Conservation (phyloP, 2,329 filamentous ascomycete genomes). For the Penicillium sp. region DNA sequence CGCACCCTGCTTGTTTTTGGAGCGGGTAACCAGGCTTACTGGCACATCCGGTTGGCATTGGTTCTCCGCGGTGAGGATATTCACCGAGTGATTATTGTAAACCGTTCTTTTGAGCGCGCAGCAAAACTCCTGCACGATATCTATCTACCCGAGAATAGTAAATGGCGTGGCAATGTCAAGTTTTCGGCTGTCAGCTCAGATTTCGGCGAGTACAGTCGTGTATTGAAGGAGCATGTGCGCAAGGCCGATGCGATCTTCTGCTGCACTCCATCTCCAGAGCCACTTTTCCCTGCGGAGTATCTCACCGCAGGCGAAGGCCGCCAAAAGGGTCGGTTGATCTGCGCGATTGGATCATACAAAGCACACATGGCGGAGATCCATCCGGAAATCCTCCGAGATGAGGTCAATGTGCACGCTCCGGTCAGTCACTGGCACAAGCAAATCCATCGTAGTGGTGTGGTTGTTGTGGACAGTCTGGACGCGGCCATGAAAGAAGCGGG, state of each 20-base stretch:
- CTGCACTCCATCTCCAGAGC: conserved; percentile 73
- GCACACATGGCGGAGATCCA: conserved; percentile 81
- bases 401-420: conserved; percentile 48
- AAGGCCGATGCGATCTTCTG: conserved; percentile 81
- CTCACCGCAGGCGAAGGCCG: conserved; percentile 61
- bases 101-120: conserved; percentile 56
- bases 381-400: conserved; percentile 68
- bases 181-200: conserved; percentile 69
- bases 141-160: conserved; percentile 52
- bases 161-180: conserved; percentile 65
- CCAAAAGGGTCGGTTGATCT: conserved; percentile 46
- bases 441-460: conserved; percentile 57
- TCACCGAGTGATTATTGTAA: conserved; percentile 78
- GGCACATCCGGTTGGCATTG: conserved; percentile 84
- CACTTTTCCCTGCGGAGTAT: conserved; percentile 71
- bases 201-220: conserved; percentile 66
- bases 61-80: conserved; percentile 66
- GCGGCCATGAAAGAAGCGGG: conserved; percentile 80
- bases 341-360: conserved; percentile 54
- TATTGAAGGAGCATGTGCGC: conserved; percentile 67
- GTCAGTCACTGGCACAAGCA: conserved; percentile 53
- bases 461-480: conserved; percentile 68
- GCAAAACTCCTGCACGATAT: conserved; percentile 53
- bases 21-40: conserved; percentile 86
- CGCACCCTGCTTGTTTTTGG: conserved; percentile 82